Evolutionary conservation across 75 land plant species (phyloP).

Genomic region (Pseudotsuga menziesii): DNA sequence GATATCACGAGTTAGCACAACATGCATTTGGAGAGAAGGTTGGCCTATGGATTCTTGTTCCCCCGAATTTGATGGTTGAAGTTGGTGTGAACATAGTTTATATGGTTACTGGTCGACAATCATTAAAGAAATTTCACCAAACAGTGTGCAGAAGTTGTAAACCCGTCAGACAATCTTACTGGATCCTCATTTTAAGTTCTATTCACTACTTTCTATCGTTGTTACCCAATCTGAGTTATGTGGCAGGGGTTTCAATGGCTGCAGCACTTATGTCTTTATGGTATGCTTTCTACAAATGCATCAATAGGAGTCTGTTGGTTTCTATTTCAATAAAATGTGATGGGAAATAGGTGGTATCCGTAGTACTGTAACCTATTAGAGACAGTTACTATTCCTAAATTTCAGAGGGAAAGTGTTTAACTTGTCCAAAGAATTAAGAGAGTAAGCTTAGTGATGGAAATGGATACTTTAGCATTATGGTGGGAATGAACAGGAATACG

Average conservation of each 20-base stretch:
- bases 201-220: slow-evolving; percentile 80
- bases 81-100: slow-evolving; percentile 41
- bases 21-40: slow-evolving; percentile 36
- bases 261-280: slow-evolving; percentile 85
- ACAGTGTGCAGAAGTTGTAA: slow-evolving; percentile 41
- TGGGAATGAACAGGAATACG: not conserved
- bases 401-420: no score
- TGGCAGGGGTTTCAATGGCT: slow-evolving; percentile 70
- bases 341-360: not conserved
- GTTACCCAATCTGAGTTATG: slow-evolving; percentile 77
- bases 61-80: slow-evolving; percentile 39
- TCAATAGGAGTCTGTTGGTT: not conserved
- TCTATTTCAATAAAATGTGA: not conserved
- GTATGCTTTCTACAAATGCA: not conserved
- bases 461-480: not conserved
- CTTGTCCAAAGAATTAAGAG: not conserved
- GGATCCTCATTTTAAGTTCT: slow-evolving; percentile 74
- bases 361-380: not conserved
- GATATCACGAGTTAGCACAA: slow-evolving; percentile 53
- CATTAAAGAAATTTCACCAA: slow-evolving; percentile 21
- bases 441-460: not conserved
- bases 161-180: slow-evolving; percentile 42
- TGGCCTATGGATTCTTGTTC: slow-evolving; percentile 46
- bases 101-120: slow-evolving; percentile 49
- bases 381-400: not conserved